phyloP scores from a whole-genome alignment of 2,329 filamentous ascomycete genomes.

The Clonostachys rhizophaga region DNA sequence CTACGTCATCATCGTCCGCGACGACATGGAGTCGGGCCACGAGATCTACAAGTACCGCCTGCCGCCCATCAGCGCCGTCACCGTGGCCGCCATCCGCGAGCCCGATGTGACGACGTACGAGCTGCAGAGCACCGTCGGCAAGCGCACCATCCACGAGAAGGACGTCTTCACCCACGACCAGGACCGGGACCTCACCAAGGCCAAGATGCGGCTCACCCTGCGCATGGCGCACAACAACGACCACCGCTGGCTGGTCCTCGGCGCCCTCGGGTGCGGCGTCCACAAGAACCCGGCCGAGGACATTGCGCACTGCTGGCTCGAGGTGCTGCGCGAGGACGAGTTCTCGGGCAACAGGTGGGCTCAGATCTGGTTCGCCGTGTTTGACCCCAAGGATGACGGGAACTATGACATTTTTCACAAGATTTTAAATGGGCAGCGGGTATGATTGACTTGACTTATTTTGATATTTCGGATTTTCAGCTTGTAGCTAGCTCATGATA shows the following conservation, averaged over 20 bases:
- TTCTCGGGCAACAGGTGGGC: slow-evolving; percentile 61
- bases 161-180: slow-evolving; percentile 29
- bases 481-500: too few species aligned
- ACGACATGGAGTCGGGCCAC: slow-evolving; percentile 38
- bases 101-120: slow-evolving; percentile 21
- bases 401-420: slow-evolving; percentile 47
- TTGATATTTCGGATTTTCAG: too few species aligned
- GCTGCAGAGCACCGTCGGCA: slow-evolving; percentile 9
- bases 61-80: slow-evolving; percentile 56
- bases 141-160: slow-evolving; percentile 6
- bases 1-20: slow-evolving; percentile 53
- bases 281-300: slow-evolving; percentile 58
- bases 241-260: slow-evolving; percentile 58
- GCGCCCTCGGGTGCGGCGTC: slow-evolving; percentile 65
- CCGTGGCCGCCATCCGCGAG: slow-evolving; percentile 48
- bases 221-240: slow-evolving; percentile 50
- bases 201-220: slow-evolving; percentile 58
- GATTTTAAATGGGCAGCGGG: slow-evolving; percentile 27
- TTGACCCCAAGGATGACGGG: slow-evolving; percentile 34
- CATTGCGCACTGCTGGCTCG: slow-evolving; percentile 58
- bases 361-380: slow-evolving; percentile 61
- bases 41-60: slow-evolving; percentile 32
- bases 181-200: slow-evolving; percentile 50
- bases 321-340: slow-evolving; percentile 56
- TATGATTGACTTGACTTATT: slow-evolving; percentile 7